These are phyloP conservation scores for Chrysopogon serrulatus DNA, from an alignment of 176 grass and related monocot genomes.

Conservation along the genomic window DNA sequence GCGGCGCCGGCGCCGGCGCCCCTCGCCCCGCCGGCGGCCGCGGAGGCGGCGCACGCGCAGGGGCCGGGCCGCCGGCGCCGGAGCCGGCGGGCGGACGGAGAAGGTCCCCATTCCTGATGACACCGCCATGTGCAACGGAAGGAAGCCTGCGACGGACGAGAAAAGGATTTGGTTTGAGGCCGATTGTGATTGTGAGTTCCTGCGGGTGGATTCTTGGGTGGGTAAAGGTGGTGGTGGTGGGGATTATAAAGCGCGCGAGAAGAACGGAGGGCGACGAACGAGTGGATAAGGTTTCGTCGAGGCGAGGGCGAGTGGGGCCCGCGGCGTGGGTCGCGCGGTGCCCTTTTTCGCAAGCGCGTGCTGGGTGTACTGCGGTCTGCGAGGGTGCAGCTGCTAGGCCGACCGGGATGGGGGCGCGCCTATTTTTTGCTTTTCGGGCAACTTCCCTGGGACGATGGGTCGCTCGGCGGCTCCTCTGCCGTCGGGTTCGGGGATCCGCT, in stretches of 20 bases:
- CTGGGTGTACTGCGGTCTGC: neutral
- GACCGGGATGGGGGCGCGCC: neutral
- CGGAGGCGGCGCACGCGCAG: neutral
- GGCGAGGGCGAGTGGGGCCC: neutral
- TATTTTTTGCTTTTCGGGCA: neutral
- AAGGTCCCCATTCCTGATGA: conserved; percentile 14
- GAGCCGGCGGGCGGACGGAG: neutral
- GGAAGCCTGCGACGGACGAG: neutral
- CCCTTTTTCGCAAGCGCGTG: neutral
- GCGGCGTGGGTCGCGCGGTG: conserved; percentile 29
- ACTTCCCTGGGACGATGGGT: neutral
- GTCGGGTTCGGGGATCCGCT: neutral
- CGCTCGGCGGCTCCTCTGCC: neutral
- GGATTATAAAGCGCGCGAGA: neutral
- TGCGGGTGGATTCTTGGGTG: neutral
- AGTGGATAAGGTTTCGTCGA: conserved; percentile 49
- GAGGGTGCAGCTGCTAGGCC: neutral
- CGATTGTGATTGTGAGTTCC: neutral
- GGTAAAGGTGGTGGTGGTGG: neutral
- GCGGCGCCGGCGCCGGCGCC: neutral
- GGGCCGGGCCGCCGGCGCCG: neutral
- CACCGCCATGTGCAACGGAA: neutral
- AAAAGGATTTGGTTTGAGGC: neutral
- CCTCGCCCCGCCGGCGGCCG: neutral
- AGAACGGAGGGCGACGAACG: neutral